Evolutionary conservation across 805 yeast species (phyloP), one percentile per base, ranked within the genome.

Genomic region (Myxozyma melibiosi): DNA sequence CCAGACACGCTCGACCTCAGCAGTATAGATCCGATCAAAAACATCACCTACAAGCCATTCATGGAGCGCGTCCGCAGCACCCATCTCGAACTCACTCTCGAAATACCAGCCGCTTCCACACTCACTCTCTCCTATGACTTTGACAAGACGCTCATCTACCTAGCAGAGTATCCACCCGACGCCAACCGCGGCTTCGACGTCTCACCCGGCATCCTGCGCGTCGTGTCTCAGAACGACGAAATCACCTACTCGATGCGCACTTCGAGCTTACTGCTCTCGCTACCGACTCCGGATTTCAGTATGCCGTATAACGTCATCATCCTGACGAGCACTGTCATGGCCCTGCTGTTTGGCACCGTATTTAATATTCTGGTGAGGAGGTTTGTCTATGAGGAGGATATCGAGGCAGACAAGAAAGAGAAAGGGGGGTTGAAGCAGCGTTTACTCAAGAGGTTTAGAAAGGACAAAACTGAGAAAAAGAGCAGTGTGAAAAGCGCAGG

Each of bases 241-340:
- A 44, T 58, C 20, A 43, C 46, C 27, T 42, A 59, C 64, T 24
- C 62, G 54, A 65, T 84, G 59, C 80, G 98, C 68, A 89, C 98
- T 0, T 82, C 97, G 3, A 87, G 97, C n/a, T 79, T 91, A 41
- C 76, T 94, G 56, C 76, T 94, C 47, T 83, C 94, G 0, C 77
- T 94, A 51, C 97, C 99, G 2, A 94, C 98, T 0, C 99, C 99
- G 0, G 99, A 94, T 74, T 94, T 94, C 73, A 88, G 96, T 61
- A 94, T 94, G 99, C 99, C 99, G 0, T 94, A 94, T 71, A 94
- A 94, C 67, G 99, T 94, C 40, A 92, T 94, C 59, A 94, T 94
- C 44, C 76, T 94, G 61, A 88, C 98, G 0, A 88, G 96, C 6
- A 94, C 99, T 0, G 86, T 90, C 5, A 86, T 94, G 89, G 90